Base-by-base conservation (phyloP, 2,329 filamentous ascomycete species). In the Gyromitra esculenta region DNA sequence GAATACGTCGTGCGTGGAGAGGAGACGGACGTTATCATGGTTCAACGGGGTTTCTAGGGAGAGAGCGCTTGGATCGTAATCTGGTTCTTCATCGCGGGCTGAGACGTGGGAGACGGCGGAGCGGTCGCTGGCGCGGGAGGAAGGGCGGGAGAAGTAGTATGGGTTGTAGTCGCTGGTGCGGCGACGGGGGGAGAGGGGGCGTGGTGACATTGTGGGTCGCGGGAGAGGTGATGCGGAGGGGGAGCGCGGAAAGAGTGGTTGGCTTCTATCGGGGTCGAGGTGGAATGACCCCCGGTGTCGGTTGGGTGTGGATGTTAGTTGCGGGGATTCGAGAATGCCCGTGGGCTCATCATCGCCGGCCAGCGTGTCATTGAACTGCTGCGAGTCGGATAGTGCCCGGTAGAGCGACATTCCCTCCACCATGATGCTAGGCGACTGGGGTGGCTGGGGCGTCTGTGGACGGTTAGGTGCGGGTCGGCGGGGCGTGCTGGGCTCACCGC, bases 1-100 rank as follows among this genome's bases (percentile, higher is more conserved):
- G 21, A 7, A 15, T 50, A 9, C 45, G 5, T 73, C 41, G 39
- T 2, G 1, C 3, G 7, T 0, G 50, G 60, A 35, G 37, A 67
- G 60, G 15, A 1, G 4, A 6, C 25, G 39, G 39, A 66, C 11
- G 4, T 21, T 37, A 18, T 70, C 56, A 18, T 57, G 31, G 11
- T 37, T 31, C 15, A 48, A 31, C 7, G 25, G 70, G n/a, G 39
- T 37, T 11, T 48, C 52, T n/a, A 73, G 62, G 52, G 60, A 68
- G 15, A 48, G 8, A 4, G 31, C 8, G 50, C 18, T 21, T 31
- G 69, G 70, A 13, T 66, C n/a, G 15, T 41, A 59, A n/a, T 13
- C 4, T 0, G 57, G 43, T 39, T 73, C 59, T 6, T 21, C 9
- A 21, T 18, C 41, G 6, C 15, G 41, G 15, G 69, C 25, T 15